A percentile compares a stretch with the other conserved stretches of the same genome.
These are phyloP conservation scores for Westerdykella ornata DNA, from an alignment of 2,329 filamentous ascomycete genomes.

Conservation along the genomic window DNA sequence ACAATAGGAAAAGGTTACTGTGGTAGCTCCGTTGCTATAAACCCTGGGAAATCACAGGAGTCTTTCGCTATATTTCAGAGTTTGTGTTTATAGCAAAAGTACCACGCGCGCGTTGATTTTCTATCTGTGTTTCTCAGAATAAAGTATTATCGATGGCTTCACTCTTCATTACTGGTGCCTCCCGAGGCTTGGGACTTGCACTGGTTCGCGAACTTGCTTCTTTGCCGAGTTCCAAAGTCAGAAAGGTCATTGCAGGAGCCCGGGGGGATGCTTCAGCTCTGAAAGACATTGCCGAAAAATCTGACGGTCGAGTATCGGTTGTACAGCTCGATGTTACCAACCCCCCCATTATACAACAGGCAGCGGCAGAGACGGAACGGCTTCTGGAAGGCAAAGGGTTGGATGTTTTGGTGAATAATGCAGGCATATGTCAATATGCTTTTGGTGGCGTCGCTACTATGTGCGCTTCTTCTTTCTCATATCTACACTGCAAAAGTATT, in stretches of 20 bases:
- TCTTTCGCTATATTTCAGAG: too few species aligned
- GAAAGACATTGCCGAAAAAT: constrained; percentile 30
- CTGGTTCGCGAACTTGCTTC: constrained; percentile 28
- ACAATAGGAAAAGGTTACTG: too few species aligned
- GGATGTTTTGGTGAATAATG: constrained; percentile 46
- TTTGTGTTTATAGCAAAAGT: too few species aligned
- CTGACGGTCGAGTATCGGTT: constrained; percentile 9
- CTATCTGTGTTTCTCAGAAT: too few species aligned
- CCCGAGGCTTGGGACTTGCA: constrained; percentile 34
- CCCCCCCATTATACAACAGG: constrained; percentile 19
- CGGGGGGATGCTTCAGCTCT: constrained; percentile 34
- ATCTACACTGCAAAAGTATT: too few species aligned
- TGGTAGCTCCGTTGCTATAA: too few species aligned
- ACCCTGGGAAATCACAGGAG: too few species aligned
- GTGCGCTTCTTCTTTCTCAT: neutral
- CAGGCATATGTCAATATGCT: constrained; percentile 23
- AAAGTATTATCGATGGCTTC: constrained; percentile 20
- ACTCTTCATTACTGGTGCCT: constrained; percentile 33
- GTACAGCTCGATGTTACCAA: constrained; percentile 31
- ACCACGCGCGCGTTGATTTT: too few species aligned
- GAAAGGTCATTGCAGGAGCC: constrained; percentile 39
- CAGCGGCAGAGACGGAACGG: constrained; percentile 26
- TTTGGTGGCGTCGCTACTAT: constrained; percentile 2
- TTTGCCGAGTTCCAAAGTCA: constrained; percentile 20
- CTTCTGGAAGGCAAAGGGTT: constrained; percentile 25